Evolutionary conservation across 1,284 basidiomycete genomes (phyloP), one percentile per base, ranked within the genome.

Genomic region (Quambalaria eucalypti): DNA sequence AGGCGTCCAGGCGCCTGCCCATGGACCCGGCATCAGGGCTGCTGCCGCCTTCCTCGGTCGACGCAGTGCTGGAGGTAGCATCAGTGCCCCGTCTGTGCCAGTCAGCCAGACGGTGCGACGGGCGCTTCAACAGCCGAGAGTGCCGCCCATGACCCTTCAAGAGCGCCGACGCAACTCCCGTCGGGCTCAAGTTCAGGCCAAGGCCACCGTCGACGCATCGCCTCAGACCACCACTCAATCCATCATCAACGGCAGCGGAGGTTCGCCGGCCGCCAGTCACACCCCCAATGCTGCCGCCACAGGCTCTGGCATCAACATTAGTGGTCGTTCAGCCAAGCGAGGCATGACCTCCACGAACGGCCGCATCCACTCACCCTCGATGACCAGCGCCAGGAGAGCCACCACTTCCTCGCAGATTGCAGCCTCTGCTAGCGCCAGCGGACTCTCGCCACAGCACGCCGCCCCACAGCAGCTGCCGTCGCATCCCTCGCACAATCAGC

Each of bases 151-250:
- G 28, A 66, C 61, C 21, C 52, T 69, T 4, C 67, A 69, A 52
- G 67, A 69, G 51, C 67, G 67, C 46, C 65, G 67, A 51, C 62
- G 67, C 25, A 57, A 68, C 36, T 60, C 64, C 3, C 60, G 67
- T 28, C 60, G 67, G 44, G 56, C 54, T 19, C 29, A n/a, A n/a
- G n/a, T n/a, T n/a, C n/a, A n/a, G n/a, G n/a, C n/a, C n/a, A n/a
- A n/a, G n/a, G n/a, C n/a, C n/a, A n/a, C n/a, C n/a, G n/a, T n/a
- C n/a, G n/a, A n/a, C n/a, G n/a, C n/a, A n/a, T n/a, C n/a, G n/a
- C n/a, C n/a, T n/a, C n/a, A n/a, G n/a, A n/a, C n/a, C n/a, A n/a
- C n/a, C n/a, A n/a, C n/a, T n/a, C n/a, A n/a, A n/a, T n/a, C n/a
- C n/a, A n/a, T n/a, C n/a, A n/a, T n/a, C n/a, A n/a, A n/a, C n/a